phyloP scores from a whole-genome alignment of 2,329 filamentous ascomycete species.

The Mycosphaerella arachidis region DNA sequence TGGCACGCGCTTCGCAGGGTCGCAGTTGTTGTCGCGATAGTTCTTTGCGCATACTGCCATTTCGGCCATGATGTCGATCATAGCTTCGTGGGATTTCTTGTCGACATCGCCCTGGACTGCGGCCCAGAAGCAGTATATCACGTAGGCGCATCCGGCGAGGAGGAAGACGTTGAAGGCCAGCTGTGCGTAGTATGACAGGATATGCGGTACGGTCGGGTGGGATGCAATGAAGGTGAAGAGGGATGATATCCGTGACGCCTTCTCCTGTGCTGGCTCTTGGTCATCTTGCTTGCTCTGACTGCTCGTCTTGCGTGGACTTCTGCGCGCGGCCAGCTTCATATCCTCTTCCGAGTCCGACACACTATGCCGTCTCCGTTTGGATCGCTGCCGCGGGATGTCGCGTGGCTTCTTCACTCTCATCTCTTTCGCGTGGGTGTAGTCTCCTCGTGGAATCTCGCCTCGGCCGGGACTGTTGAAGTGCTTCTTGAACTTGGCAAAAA shows the following conservation, averaged over 20 bases:
- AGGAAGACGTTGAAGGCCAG: conserved; percentile 62
- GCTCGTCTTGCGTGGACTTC: conserved; percentile 26
- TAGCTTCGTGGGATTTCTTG: conserved; percentile 64
- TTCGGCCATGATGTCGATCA: conserved; percentile 61
- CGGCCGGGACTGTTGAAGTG: conserved; percentile 37
- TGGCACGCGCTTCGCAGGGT: conserved; percentile 60
- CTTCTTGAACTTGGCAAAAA: conserved; percentile 28
- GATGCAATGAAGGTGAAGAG: conserved; percentile 60
- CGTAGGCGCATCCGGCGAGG: conserved; percentile 55
- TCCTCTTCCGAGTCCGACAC: conserved; percentile 32
- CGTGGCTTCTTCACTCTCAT: conserved; percentile 33
- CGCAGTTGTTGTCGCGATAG: conserved; percentile 73
- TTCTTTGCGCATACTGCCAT: conserved; percentile 70
- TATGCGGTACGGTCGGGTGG: conserved; percentile 61
- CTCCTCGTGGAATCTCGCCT: conserved; percentile 31
- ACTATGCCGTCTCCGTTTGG: conserved; percentile 29
- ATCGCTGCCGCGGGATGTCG: conserved; percentile 23
- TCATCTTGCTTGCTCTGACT: conserved; percentile 13
- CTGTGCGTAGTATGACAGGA: conserved; percentile 64
- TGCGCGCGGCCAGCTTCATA: conserved; percentile 14
- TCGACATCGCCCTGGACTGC: conserved; percentile 72
- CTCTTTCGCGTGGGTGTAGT: conserved; percentile 37
- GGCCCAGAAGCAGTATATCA: conserved; percentile 64
- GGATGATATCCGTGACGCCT: conserved; percentile 34
- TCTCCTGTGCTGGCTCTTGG: conserved; percentile 12